phyloP scores from a whole-genome alignment of 208 protist species.

The Crithidia bombi region DNA sequence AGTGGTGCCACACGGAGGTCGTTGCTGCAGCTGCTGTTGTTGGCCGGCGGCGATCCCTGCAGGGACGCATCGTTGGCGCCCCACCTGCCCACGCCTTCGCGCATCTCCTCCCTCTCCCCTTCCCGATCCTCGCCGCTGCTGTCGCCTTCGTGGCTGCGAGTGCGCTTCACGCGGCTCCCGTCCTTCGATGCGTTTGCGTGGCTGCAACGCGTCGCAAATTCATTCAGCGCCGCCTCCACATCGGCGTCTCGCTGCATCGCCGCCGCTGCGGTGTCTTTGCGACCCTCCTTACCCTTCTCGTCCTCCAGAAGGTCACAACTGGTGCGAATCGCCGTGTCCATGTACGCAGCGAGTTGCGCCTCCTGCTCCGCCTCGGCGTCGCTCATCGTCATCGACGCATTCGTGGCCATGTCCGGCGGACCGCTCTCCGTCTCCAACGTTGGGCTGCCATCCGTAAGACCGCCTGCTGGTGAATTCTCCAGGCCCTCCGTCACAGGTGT shows the following conservation, averaged over 20 bases:
- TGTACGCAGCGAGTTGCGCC: slow-evolving; percentile 32
- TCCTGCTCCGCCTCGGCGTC: slow-evolving; percentile 14
- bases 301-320: slow-evolving; percentile 41
- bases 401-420: background rate
- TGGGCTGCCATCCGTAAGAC: too few species aligned
- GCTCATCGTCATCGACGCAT: background rate
- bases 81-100: background rate
- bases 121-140: background rate
- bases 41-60: background rate
- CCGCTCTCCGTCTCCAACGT: background rate
- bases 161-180: background rate
- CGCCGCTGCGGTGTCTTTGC: background rate
- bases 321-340: slow-evolving; percentile 49
- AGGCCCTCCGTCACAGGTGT: background rate
- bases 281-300: slow-evolving; percentile 15
- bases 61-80: background rate
- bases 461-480: background rate
- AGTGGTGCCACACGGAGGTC: too few species aligned
- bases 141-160: background rate
- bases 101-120: too few species aligned
- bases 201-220: slow-evolving; percentile 5
- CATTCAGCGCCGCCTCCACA: slow-evolving; percentile 29
- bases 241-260: slow-evolving; percentile 14
- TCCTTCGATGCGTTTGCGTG: background rate
- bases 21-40: too few species aligned